These are phyloP conservation scores for Geranium incanum DNA, from an alignment of 441 rosid genomes.

Conservation along the genomic window DNA sequence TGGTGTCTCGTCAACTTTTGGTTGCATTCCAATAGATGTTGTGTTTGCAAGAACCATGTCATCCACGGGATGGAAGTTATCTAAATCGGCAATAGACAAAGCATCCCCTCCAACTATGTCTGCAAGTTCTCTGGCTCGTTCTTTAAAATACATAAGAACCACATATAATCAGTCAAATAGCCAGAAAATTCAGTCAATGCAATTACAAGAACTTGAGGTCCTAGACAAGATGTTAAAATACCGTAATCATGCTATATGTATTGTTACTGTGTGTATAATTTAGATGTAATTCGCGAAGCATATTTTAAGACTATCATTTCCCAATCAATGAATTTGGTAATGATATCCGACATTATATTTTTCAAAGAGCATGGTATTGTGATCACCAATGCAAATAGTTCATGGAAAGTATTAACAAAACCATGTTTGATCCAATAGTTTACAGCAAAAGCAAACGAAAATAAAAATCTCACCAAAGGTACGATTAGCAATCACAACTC, in stretches of 20 bases:
- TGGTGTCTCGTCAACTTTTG: constrained; percentile 56
- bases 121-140: constrained; percentile 54
- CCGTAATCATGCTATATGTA: no score
- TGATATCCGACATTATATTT: not conserved
- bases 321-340: not conserved
- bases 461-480: constrained; percentile 42
- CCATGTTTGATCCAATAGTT: not conserved
- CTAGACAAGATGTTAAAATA: no score
- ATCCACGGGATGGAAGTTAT: constrained; percentile 47
- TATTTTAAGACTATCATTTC: not conserved
- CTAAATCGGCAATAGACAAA: constrained; percentile 44
- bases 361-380: not conserved
- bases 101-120: constrained; percentile 50
- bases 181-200: constrained; percentile 6
- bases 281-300: not conserved
- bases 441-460: constrained; percentile 3
- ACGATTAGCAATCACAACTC: constrained; percentile 55
- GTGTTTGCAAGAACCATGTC: constrained; percentile 64
- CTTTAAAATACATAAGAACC: constrained; percentile 24
- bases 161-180: constrained; percentile 15
- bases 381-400: not conserved
- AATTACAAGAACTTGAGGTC: not conserved
- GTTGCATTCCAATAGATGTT: constrained; percentile 76
- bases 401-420: not conserved
- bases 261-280: no score